phyloP scores from a whole-genome alignment of 2,329 filamentous ascomycete genomes.

The Aspergillus neoniger region DNA sequence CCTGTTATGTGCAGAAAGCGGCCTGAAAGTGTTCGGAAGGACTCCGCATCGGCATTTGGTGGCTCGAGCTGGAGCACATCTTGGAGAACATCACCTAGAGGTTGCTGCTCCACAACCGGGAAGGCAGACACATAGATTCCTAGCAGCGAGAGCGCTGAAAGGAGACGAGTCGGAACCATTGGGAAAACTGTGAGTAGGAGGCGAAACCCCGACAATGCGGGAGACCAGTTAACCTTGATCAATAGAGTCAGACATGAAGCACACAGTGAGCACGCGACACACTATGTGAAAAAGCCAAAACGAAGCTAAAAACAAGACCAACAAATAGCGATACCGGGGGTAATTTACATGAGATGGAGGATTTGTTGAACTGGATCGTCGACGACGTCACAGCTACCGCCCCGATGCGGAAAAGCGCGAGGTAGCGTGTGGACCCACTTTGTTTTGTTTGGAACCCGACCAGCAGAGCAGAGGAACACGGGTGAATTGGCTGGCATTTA shows the following conservation, averaged over 20 bases:
- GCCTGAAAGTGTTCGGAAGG: conserved; percentile 28
- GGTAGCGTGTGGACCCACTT: conserved; percentile 4
- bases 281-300: not conserved
- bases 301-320: not conserved
- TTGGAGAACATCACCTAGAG: conserved; percentile 13
- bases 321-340: not conserved
- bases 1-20: conserved; percentile 43
- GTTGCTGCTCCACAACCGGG: conserved; percentile 23
- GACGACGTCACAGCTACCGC: conserved; percentile 14
- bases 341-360: not conserved
- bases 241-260: conserved; percentile 1
- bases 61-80: conserved; percentile 4
- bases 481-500: conserved; percentile 1
- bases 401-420: conserved; percentile 17
- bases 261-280: conserved; percentile 5
- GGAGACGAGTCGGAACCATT: conserved; percentile 23
- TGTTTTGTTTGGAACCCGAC: not conserved
- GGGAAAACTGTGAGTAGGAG: conserved; percentile 8
- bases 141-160: conserved; percentile 16
- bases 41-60: not conserved
- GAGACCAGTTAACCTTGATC: not conserved
- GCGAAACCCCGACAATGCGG: conserved; percentile 15
- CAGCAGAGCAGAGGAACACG: not conserved
- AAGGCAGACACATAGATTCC: conserved; percentile 19
- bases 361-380: conserved; percentile 1